Base-by-base conservation (phyloP, 257 asterid genomes). In the Perilla frutescens region DNA sequence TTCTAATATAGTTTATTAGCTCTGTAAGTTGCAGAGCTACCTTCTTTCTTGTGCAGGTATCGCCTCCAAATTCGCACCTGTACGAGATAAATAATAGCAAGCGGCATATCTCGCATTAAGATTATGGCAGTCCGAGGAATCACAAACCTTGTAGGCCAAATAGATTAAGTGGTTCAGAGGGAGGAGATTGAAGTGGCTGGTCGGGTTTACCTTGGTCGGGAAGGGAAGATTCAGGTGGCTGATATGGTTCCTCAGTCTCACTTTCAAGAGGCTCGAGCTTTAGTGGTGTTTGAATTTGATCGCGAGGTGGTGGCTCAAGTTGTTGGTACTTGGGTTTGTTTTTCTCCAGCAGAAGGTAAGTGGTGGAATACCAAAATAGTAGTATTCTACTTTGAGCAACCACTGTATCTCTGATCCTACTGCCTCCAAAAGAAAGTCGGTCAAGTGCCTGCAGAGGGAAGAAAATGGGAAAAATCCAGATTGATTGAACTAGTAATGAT, bases 261-360 rank as follows among this genome's bases (percentile, higher is more conserved):
- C 73, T 84, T 77, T 83, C 89, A 37, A 63, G 81, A 75, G 87
- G 87, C 86, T 81, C 88, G 44, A 79, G 79, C 79, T 77, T 73
- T 78, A 71, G 20, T 54, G 72, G 80, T 51, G 78, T 73, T 64
- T 77, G 82, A 31, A 15, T 66, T 83, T 84, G 85, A 67, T 79
- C 82, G 1, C 7, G 36, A 55, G 84, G 76, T 70, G 91, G 90
- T 49, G 68, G 84, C 84, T 88, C 89, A 41, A 95, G 98, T 71
- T 75, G 87, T 81, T 91, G 98, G 80, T 86, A 95, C 77, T 86
- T 91, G 36, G 97, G 98, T 50, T 92, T 95, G 32, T 95, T 95
- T 86, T 84, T 95, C 91, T 92, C 90, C 83, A 95, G 87, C 80
- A 95, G 89, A 71, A 90, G 91, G 83, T 84, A 95, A 4, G 98